These are phyloP conservation scores for Apium graveolens DNA, from an alignment of 129 eudicot species.

Conservation along the genomic window DNA sequence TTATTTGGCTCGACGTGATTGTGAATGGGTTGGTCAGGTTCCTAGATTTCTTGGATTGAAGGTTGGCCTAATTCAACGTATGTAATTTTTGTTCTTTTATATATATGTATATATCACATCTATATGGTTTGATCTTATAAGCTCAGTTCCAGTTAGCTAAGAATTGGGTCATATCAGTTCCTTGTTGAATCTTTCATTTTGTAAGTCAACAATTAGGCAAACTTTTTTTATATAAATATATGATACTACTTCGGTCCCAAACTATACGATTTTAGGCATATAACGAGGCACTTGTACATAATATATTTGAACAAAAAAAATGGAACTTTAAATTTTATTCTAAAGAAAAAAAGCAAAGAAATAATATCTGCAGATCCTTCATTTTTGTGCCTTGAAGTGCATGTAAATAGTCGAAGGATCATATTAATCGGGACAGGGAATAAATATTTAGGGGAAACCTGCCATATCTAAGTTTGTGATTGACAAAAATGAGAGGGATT, in stretches of 20 bases:
- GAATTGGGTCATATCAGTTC: neutral
- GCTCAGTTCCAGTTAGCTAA: neutral
- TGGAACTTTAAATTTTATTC: neutral
- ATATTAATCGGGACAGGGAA: neutral
- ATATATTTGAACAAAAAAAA: neutral
- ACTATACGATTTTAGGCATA: neutral
- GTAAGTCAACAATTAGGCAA: neutral
- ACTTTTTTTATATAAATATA: too few relatives aligned
- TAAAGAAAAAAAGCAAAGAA: neutral
- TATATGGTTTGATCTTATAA: neutral
- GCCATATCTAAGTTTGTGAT: neutral
- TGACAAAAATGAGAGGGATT: neutral
- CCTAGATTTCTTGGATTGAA: slow-evolving; percentile 97
- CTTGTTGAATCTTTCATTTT: neutral
- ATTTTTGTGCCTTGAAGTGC: neutral
- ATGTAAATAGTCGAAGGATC: neutral
- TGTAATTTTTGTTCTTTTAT: slow-evolving; percentile 20
- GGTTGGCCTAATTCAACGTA: slow-evolving; percentile 98
- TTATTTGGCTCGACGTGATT: slow-evolving; percentile 92
- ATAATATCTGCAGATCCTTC: neutral
- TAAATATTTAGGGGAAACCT: neutral
- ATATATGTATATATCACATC: neutral
- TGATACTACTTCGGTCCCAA: neutral
- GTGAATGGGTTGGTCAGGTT: slow-evolving; percentile 99
- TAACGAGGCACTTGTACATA: neutral